phyloP scores from a whole-genome alignment of 306 rosid genomes.

The Rosa lucieae region DNA sequence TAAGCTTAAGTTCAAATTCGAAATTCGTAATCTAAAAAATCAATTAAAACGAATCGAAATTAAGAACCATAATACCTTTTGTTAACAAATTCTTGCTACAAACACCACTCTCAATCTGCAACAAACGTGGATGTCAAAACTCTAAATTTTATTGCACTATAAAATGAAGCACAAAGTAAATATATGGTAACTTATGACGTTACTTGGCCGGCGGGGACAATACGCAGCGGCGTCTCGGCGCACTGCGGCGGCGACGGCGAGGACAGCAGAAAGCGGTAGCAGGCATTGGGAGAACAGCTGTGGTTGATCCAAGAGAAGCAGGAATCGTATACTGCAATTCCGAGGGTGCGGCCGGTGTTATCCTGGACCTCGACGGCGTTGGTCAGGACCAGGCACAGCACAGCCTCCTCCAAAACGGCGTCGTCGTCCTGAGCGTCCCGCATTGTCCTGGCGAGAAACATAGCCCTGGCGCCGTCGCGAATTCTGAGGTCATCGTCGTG shows the following conservation, averaged over 20 bases:
- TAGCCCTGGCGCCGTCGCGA: constrained; percentile 41
- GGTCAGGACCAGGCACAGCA: constrained; percentile 61
- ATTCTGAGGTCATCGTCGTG: constrained; percentile 11
- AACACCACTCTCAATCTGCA: constrained; percentile 53
- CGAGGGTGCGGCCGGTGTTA: constrained; percentile 44
- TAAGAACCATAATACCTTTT: constrained; percentile 34
- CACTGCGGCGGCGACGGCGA: constrained; percentile 13
- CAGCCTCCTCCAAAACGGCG: constrained; percentile 47
- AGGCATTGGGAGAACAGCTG: constrained; percentile 80
- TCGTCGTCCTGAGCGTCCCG: constrained; percentile 14
- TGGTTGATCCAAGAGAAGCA: constrained; percentile 81
- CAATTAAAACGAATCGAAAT: neutral
- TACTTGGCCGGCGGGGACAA: constrained; percentile 37
- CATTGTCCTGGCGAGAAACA: constrained; percentile 40
- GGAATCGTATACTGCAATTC: constrained; percentile 53
- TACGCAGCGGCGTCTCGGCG: constrained; percentile 21
- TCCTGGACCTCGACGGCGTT: constrained; percentile 89
- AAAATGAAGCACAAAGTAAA: neutral
- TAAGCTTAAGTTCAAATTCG: neutral
- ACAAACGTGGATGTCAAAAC: constrained; percentile 17
- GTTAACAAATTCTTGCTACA: constrained; percentile 32
- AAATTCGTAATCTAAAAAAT: neutral
- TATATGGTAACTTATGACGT: constrained; percentile 16
- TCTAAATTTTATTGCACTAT: neutral
- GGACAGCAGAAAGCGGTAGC: constrained; percentile 41